These are phyloP conservation scores for Rhizopus sp. DNA, from an alignment of 371 early-diverging fungal genomes.

Conservation along the genomic window DNA sequence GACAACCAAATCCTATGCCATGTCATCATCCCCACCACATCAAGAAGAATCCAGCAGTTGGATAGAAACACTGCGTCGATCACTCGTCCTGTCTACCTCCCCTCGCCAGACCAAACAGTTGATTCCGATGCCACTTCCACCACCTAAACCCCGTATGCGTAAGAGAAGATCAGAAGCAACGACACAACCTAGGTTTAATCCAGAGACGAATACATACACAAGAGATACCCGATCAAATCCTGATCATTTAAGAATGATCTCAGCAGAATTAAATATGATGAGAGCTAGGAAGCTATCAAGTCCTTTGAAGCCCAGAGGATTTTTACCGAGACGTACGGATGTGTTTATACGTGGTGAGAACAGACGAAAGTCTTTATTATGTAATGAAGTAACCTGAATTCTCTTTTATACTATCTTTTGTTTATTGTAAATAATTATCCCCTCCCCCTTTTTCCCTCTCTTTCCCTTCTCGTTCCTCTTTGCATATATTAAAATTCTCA, in stretches of 20 bases:
- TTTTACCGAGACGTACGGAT: constrained; percentile 59
- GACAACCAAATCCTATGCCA: constrained; percentile 38
- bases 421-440: too few species aligned
- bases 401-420: too few species aligned
- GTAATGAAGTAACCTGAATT: constrained; percentile 9
- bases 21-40: constrained; percentile 45
- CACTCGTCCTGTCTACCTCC: constrained; percentile 24
- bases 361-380: constrained; percentile 33
- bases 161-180: constrained; percentile 53
- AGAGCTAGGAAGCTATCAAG: constrained; percentile 54
- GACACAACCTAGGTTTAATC: constrained; percentile 52
- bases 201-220: constrained; percentile 51
- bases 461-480: too few species aligned
- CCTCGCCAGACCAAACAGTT: constrained; percentile 15
- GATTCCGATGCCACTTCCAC: constrained; percentile 53
- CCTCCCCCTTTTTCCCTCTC: too few species aligned
- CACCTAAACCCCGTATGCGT: constrained; percentile 31
- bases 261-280: constrained; percentile 64
- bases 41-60: constrained; percentile 10
- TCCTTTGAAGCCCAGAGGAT: constrained; percentile 62
- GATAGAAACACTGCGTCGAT: constrained; percentile 32
- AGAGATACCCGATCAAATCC: constrained; percentile 65
- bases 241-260: constrained; percentile 63
- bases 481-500: too few species aligned
- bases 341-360: constrained; percentile 38